Base-by-base conservation (phyloP, 2,329 filamentous ascomycete genomes). In the Penicillium sp. region DNA sequence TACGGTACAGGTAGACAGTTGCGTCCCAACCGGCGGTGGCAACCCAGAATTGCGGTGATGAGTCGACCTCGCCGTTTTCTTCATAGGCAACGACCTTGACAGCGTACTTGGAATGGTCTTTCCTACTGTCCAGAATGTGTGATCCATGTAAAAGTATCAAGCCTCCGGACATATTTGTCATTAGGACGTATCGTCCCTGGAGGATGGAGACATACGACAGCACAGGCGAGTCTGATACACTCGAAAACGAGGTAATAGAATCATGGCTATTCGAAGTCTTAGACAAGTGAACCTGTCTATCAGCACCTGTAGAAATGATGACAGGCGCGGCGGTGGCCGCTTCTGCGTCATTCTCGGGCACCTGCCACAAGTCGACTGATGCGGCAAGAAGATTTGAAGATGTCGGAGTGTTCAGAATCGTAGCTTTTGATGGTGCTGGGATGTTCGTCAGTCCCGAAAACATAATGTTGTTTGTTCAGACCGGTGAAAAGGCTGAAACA, bases 11-110 rank as follows among this genome's bases (percentile, higher is more conserved):
- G 46, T 78, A 66, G 31, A 85, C 68, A 57, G 79, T 83, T 26
- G 76, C 71, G 62, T 86, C 83, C 83, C 83, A 86, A 21, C 81
- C 83, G 4, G 82, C 83, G 12, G 80, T 85, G 5, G 81, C 82
- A 49, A 84, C 58, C 67, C 76, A 75, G 51, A 68, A 54, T 15
- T 52, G 52, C 13, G 48, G 50, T 18, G 61, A 61, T 23, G 42
- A 42, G 1, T 36, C 42, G 7, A 39, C 9, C 8, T 54, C 51
- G 12, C 63, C 61, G 3, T 69, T 59, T n/a, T 73, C 66, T 45
- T 71, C 64, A 52, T 68, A 69, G 2, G 67, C 67, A 24, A 75
- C 69, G 2, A 83, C 69, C 56, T 81, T 80, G 49, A 85, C 80
- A 7, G 79, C 73, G 65, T 84, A 86, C 61, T 85, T 86, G 21